A percentile compares a stretch with the other conserved stretches of the same genome.
Conservation (phyloP, 768 basidiomycete species). For the Mycena indigotica region DNA sequence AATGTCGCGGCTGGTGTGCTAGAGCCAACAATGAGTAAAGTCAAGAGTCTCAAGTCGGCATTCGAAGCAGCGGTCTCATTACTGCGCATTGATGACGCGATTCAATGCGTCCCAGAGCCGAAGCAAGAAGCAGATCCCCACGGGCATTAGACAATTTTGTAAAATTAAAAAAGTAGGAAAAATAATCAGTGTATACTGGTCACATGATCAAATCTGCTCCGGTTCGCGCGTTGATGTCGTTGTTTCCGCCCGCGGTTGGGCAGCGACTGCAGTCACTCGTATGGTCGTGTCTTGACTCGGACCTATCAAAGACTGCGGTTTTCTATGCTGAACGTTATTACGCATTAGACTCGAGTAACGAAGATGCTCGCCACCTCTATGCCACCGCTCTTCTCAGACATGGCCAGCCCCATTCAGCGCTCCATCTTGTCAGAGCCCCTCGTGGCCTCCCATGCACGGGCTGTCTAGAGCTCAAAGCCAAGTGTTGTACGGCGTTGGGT, state of each 20-base stretch:
- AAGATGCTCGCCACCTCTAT: slow-evolving; percentile 85
- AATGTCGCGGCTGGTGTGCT: slow-evolving; percentile 92
- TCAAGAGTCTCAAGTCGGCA: slow-evolving; percentile 95
- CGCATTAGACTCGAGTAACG: slow-evolving; percentile 67
- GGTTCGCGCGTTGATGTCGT: slow-evolving; percentile 38
- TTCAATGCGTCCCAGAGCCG: slow-evolving; percentile 82
- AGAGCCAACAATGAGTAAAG: slow-evolving; percentile 96
- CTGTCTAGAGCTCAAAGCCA: slow-evolving; percentile 78
- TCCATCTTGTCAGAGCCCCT: slow-evolving; percentile 66
- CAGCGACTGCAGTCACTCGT: slow-evolving; percentile 73
- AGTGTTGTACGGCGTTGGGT: slow-evolving; percentile 71
- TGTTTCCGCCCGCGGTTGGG: slow-evolving; percentile 52
- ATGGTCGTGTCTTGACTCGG: slow-evolving; percentile 84
- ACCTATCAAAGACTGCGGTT: slow-evolving; percentile 75
- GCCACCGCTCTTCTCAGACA: slow-evolving; percentile 73
- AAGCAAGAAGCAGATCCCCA: slow-evolving; percentile 74
- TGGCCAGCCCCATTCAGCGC: slow-evolving; percentile 74
- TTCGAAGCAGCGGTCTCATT: slow-evolving; percentile 95
- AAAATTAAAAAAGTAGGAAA: too few species aligned
- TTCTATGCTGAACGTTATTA: slow-evolving; percentile 90
- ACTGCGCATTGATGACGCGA: slow-evolving; percentile 95
- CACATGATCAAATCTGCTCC: slow-evolving; percentile 18
- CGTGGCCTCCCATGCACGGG: slow-evolving; percentile 65
- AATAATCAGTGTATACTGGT: too few species aligned
- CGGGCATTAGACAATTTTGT: slow-evolving; percentile 53